phyloP scores from a whole-genome alignment of 352 stramenopile species.

The Thalassiosira livingstoniorum region DNA sequence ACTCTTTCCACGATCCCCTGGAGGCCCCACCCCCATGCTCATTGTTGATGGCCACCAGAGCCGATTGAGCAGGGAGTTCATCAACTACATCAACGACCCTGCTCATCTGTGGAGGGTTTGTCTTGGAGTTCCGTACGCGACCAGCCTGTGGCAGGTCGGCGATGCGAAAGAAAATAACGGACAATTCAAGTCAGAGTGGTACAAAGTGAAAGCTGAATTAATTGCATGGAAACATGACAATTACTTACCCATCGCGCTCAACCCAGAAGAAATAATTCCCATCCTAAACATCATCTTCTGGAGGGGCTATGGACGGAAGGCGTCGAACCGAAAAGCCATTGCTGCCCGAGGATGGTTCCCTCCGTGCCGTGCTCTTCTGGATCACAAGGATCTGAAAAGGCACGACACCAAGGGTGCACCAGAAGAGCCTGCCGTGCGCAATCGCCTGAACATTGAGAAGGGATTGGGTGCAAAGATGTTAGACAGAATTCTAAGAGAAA shows the following conservation, averaged over 20 bases:
- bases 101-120: slow-evolving; percentile 17
- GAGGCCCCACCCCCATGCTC: slow-evolving; percentile 15
- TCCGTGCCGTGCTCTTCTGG: slow-evolving; percentile 3
- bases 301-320: slow-evolving; percentile 1
- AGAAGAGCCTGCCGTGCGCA: background rate
- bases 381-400: background rate
- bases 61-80: slow-evolving; percentile 2
- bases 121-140: slow-evolving; percentile 28
- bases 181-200: slow-evolving; percentile 22
- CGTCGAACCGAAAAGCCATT: slow-evolving; percentile 5
- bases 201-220: slow-evolving; percentile 21
- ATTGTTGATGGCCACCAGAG: slow-evolving; percentile 31
- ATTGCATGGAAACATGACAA: slow-evolving; percentile 24
- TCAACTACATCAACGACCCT: slow-evolving; percentile 26
- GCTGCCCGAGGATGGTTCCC: slow-evolving; percentile 27
- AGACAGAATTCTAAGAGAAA: background rate
- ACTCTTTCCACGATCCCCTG: slow-evolving; percentile 1
- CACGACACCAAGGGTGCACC: background rate
- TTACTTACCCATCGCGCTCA: slow-evolving; percentile 7
- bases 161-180: slow-evolving; percentile 34
- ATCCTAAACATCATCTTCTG: slow-evolving; percentile 24
- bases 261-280: slow-evolving; percentile 13
- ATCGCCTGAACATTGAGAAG: background rate
- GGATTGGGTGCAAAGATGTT: background rate
- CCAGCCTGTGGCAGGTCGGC: slow-evolving; percentile 23